Evolutionary conservation across 352 stramenopile genomes (phyloP), one percentile per base, ranked within the genome.

Genomic region (Pythium diclinum): DNA sequence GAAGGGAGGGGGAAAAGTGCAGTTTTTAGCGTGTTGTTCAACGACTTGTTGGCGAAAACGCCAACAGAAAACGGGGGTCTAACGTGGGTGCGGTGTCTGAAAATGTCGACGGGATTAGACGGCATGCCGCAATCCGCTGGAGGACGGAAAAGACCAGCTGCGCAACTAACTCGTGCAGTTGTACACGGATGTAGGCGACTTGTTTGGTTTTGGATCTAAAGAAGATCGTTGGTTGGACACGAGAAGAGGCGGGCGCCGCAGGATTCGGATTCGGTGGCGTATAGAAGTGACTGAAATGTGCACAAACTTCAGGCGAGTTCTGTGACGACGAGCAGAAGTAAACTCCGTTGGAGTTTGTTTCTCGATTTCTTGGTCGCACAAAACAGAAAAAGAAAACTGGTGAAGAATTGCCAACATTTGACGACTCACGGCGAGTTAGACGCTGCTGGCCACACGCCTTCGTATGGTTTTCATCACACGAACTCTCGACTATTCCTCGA

Each of bases 41-140:
- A 58, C 52, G 52, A 58, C 16, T 58, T 46, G 53, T 23, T 53
- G 38, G 19, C 7, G 32, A n/a, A 23, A 61, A 34, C 55, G 38
- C 36, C 34, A 61, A 52, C 32, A 59, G 1, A 48, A 59, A 59
- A 47, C 7, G 16, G 48, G 44, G 5, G 19, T 23, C 25, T 28
- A 28, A 28, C 25, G 25, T 28, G 25, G 25, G 25, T 28, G 25
- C 25, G 25, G 25, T 28, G 25, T 28, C 25, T 28, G 25, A 28
- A 28, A 28, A 28, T 28, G 25, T 40, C 34, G 55, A 38, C 38
- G 38, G 25, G 8, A 36, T 14, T 54, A 14, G 25, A 33, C 23
- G 44, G 55, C 21, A 32, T 49, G 34, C 13, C 38, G 38, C 36
- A 61, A 61, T 61, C 55, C 25, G 17, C 17, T 6, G 44, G 7